Conservation (phyloP, 2,329 filamentous ascomycete species). For the Ascochyta pisi region DNA sequence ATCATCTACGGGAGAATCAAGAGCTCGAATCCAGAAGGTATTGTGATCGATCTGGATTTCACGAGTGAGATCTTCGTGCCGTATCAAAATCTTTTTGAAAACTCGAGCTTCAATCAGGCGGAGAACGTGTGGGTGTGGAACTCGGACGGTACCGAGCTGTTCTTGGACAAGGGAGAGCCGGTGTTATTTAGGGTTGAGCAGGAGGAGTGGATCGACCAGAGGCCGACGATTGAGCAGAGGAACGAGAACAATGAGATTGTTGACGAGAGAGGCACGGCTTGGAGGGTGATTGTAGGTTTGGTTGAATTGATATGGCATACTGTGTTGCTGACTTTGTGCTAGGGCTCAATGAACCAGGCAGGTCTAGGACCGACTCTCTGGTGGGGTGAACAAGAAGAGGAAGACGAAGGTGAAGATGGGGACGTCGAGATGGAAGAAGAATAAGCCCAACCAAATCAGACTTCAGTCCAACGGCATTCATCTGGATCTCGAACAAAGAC, state of each 20-base stretch:
- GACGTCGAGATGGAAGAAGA: constrained; percentile 40
- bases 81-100: constrained; percentile 48
- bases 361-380: constrained; percentile 58
- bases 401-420: constrained; percentile 37
- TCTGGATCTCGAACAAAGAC: neutral
- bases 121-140: constrained; percentile 88
- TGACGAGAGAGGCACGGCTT: constrained; percentile 71
- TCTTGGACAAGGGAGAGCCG: constrained; percentile 88
- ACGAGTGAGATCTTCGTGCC: constrained; percentile 90
- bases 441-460: constrained; percentile 9
- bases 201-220: constrained; percentile 91
- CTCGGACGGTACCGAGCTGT: constrained; percentile 74
- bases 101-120: constrained; percentile 71
- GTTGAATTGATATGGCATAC: neutral
- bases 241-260: constrained; percentile 68
- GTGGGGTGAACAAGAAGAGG: constrained; percentile 50
- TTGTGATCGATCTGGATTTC: constrained; percentile 84
- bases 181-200: constrained; percentile 85
- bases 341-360: constrained; percentile 57
- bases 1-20: constrained; percentile 86
- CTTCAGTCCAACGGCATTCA: constrained; percentile 1
- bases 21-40: constrained; percentile 71
- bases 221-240: constrained; percentile 76
- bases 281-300: constrained; percentile 63
- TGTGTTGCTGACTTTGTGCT: constrained; percentile 13